phyloP scores from a whole-genome alignment of 305 asterid species.

The Caryopteris hybrid region DNA sequence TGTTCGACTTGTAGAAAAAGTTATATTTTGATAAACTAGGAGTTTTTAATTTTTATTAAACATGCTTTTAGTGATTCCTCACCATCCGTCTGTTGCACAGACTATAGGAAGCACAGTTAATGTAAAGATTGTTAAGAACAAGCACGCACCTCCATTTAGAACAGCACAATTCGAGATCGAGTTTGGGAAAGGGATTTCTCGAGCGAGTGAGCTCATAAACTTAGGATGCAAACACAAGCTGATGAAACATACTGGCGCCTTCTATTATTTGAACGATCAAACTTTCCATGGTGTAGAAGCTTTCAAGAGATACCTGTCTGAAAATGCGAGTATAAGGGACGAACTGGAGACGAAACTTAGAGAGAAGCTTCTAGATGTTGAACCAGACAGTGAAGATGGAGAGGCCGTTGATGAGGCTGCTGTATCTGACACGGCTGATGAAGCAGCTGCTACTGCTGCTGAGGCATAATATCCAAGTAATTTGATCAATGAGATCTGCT shows the following conservation, averaged over 20 bases:
- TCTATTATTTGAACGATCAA: conserved; percentile 32
- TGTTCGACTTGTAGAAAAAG: not conserved
- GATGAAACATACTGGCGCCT: conserved; percentile 38
- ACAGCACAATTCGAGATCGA: conserved; percentile 79
- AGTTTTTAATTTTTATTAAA: too few relatives aligned
- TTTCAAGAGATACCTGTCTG: conserved; percentile 36
- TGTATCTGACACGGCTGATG: conserved; percentile 26
- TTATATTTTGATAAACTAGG: too few relatives aligned
- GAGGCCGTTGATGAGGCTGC: conserved; percentile 21
- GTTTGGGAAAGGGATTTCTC: conserved; percentile 89
- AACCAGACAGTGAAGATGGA: conserved; percentile 10
- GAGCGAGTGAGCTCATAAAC: conserved; percentile 74
- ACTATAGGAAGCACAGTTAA: conserved; percentile 75
- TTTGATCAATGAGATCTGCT: not conserved
- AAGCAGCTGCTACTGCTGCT: conserved; percentile 30
- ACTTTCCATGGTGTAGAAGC: conserved; percentile 38
- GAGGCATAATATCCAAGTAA: conserved; percentile 20
- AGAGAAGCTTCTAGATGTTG: conserved; percentile 27
- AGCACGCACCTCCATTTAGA: conserved; percentile 89
- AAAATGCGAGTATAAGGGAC: conserved; percentile 39
- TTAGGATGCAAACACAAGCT: conserved; percentile 78
- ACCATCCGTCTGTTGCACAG: conserved; percentile 35
- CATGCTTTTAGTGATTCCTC: not conserved
- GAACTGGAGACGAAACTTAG: conserved; percentile 42
- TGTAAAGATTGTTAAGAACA: conserved; percentile 92